Conservation (phyloP, 768 basidiomycete genomes). For the Heimioporus sp. region DNA sequence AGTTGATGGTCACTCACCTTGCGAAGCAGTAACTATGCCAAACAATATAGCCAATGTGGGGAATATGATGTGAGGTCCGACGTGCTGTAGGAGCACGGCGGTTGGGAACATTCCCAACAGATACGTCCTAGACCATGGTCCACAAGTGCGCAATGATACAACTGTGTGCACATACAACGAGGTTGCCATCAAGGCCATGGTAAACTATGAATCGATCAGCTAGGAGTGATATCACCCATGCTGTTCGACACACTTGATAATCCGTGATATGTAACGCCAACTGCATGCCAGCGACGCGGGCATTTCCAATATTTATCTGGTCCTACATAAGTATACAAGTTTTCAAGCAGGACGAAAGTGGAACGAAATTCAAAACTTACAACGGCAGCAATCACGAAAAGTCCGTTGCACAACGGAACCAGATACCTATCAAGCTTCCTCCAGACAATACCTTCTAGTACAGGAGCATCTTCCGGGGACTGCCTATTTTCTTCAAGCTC, state of each 20-base stretch:
- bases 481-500: not conserved
- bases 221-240: not conserved
- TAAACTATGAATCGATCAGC: slow-evolving; percentile 28
- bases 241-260: slow-evolving; percentile 19
- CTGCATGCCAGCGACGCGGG: slow-evolving; percentile 59
- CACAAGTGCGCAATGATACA: slow-evolving; percentile 7
- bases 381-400: slow-evolving; percentile 53
- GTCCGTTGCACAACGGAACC: too few relatives aligned
- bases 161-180: not conserved
- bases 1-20: slow-evolving; percentile 38
- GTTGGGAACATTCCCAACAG: slow-evolving; percentile 58
- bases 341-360: not conserved
- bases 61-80: slow-evolving; percentile 55
- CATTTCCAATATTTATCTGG: slow-evolving; percentile 52
- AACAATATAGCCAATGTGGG: slow-evolving; percentile 59
- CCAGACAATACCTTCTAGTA: slow-evolving; percentile 42
- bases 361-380: slow-evolving; percentile 30
- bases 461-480: not conserved
- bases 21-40: slow-evolving; percentile 60
- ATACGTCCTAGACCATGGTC: slow-evolving; percentile 57
- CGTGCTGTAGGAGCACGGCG: slow-evolving; percentile 47
- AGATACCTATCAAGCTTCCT: slow-evolving; percentile 47
- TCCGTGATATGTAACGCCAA: slow-evolving; percentile 39
- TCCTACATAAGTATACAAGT: slow-evolving; percentile 33
- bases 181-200: slow-evolving; percentile 41